Evolutionary conservation across 192 early-diverging fungal species (phyloP).

Genomic region (Linnemannia exigua): DNA sequence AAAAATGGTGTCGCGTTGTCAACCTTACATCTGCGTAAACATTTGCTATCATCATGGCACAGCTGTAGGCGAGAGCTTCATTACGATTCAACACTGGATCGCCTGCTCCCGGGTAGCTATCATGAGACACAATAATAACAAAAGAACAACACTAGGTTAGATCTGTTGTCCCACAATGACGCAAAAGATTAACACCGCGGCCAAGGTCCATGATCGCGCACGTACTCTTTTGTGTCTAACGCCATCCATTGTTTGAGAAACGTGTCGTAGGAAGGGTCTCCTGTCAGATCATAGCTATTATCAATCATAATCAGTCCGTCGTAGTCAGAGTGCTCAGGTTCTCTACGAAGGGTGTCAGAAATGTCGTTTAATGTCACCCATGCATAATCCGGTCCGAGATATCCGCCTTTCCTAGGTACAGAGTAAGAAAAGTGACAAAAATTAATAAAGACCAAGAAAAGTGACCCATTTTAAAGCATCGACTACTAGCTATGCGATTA

Average conservation of each 20-base stretch:
- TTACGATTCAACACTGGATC: constrained; percentile 31
- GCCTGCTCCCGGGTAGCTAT: constrained; percentile 59
- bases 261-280: constrained; percentile 57
- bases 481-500: neutral
- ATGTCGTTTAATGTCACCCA: constrained; percentile 39
- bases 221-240: constrained; percentile 27
- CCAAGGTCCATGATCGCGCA: neutral
- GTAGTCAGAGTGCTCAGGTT: neutral
- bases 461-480: too few relatives aligned
- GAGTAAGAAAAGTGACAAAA: too few relatives aligned
- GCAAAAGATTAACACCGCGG: neutral
- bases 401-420: constrained; percentile 13
- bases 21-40: constrained; percentile 35
- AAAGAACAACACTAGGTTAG: too few relatives aligned
- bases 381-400: constrained; percentile 13
- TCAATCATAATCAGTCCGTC: constrained; percentile 59
- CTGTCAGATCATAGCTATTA: constrained; percentile 48
- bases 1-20: neutral
- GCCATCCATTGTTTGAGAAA: constrained; percentile 56
- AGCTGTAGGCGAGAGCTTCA: constrained; percentile 62
- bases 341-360: neutral
- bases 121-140: too few relatives aligned
- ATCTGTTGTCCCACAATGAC: constrained; percentile 8
- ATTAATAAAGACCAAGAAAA: too few relatives aligned
- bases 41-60: constrained; percentile 61